A percentile compares a stretch with the other conserved stretches of the same genome.
Evolutionary conservation across 345 rosid species (phyloP).

Genomic region (Salix purpurea): DNA sequence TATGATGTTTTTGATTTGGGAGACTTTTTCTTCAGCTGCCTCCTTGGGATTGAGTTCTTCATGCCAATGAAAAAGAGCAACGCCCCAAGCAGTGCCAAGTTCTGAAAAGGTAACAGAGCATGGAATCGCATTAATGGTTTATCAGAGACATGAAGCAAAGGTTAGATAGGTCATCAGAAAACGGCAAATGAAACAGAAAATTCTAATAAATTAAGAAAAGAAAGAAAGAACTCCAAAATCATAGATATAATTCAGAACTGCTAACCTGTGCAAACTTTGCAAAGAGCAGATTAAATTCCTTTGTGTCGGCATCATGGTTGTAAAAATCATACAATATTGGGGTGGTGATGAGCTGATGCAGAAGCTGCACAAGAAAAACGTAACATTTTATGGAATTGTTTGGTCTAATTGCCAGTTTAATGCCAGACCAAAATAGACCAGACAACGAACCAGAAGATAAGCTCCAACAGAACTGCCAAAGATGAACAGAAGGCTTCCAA

Average conservation of each 20-base stretch:
- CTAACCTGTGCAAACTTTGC: constrained; percentile 61
- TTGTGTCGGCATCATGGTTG: constrained; percentile 53
- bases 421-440: not conserved
- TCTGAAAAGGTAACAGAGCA: constrained; percentile 32
- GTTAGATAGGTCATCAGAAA: not conserved
- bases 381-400: not conserved
- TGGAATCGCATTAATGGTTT: not conserved
- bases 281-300: constrained; percentile 49
- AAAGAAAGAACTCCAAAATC: not conserved
- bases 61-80: constrained; percentile 71
- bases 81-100: constrained; percentile 67
- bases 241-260: not conserved
- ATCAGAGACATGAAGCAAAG: not conserved
- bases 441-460: constrained; percentile 55
- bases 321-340: constrained; percentile 65
- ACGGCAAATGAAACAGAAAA: not conserved
- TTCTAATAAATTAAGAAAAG: not conserved
- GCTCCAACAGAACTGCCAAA: constrained; percentile 67
- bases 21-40: constrained; percentile 55
- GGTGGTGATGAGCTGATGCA: constrained; percentile 47
- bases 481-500: constrained; percentile 64
- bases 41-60: constrained; percentile 68
- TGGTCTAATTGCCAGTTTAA: not conserved
- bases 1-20: constrained; percentile 48
- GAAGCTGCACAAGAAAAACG: constrained; percentile 37